Evolutionary conservation across 352 stramenopile species (phyloP).

Genomic region (Phytophthora palmivora): DNA sequence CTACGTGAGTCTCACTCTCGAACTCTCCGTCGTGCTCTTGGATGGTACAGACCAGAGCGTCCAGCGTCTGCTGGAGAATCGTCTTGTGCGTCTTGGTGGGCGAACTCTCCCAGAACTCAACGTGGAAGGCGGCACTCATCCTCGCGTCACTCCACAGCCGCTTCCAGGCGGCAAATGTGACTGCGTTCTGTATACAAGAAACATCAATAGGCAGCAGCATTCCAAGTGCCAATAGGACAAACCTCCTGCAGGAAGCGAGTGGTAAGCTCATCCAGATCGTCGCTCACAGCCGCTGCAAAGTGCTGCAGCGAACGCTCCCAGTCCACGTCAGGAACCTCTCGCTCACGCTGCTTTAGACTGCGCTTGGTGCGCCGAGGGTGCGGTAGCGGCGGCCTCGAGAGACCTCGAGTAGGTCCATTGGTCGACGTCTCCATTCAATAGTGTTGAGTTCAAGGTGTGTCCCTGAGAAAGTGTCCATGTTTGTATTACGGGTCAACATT

Average conservation of each 20-base stretch:
- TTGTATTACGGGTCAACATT: too few species aligned
- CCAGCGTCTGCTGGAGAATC: conserved; percentile 62
- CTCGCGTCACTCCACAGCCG: conserved; percentile 47
- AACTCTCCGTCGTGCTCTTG: conserved; percentile 38
- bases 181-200: conserved; percentile 21
- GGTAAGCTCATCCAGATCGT: conserved; percentile 50
- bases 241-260: conserved; percentile 44
- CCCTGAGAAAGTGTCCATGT: conserved; percentile 5
- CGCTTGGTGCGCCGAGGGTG: conserved; percentile 12
- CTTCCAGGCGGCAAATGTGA: conserved; percentile 59
- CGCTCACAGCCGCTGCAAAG: conserved; percentile 43
- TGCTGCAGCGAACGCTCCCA: conserved; percentile 46
- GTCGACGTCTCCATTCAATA: conserved; percentile 21
- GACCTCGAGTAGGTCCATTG: too few species aligned
- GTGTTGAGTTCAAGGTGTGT: conserved; percentile 2
- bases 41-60: conserved; percentile 51
- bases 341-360: conserved; percentile 28
- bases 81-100: conserved; percentile 61
- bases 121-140: conserved; percentile 70
- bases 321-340: conserved; percentile 31
- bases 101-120: conserved; percentile 82
- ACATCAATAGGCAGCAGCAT: neutral
- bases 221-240: neutral
- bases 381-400: conserved; percentile 39
- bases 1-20: conserved; percentile 13